Evolutionary conservation across 2,329 filamentous ascomycete genomes (phyloP).

Genomic region (Alternaria triticimaculans): DNA sequence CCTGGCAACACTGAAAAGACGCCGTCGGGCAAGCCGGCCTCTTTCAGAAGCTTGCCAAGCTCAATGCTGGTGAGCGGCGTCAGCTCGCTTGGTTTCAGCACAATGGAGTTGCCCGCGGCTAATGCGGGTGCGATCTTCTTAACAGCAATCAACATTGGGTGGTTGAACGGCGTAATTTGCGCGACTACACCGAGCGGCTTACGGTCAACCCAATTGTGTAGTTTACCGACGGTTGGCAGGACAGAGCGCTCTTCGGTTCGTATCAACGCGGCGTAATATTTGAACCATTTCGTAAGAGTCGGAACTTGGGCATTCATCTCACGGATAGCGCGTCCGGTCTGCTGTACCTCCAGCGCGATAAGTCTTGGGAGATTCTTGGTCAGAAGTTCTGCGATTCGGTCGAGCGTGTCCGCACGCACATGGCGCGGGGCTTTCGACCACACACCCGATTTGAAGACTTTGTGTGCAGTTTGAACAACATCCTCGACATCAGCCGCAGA

Average conservation of each 20-base stretch:
- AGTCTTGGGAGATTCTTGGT: constrained; percentile 60
- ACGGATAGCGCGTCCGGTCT: constrained; percentile 71
- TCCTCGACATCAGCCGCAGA: constrained; percentile 54
- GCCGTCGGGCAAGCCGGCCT: constrained; percentile 48
- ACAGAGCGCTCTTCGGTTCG: constrained; percentile 72
- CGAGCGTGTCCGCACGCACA: constrained; percentile 66
- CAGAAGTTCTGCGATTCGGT: constrained; percentile 64
- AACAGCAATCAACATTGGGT: constrained; percentile 50
- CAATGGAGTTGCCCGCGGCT: constrained; percentile 45
- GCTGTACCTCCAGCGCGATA: constrained; percentile 68
- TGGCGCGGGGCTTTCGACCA: constrained; percentile 67
- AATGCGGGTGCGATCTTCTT: constrained; percentile 50
- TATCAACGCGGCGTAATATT: constrained; percentile 71
- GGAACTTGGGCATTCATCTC: constrained; percentile 75
- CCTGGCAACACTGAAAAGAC: constrained; percentile 46
- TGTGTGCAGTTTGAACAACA: constrained; percentile 53
- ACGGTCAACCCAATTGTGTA: constrained; percentile 54
- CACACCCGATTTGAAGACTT: constrained; percentile 57
- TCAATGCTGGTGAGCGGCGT: constrained; percentile 47
- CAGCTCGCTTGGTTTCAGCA: constrained; percentile 49
- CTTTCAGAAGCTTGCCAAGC: constrained; percentile 45
- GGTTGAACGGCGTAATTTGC: constrained; percentile 51
- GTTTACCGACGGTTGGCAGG: constrained; percentile 67
- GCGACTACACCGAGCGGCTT: constrained; percentile 48
- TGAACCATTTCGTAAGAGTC: constrained; percentile 72